These are phyloP conservation scores for Phylloboletellus chloephorus DNA, from an alignment of 1,284 basidiomycete genomes.

Conservation along the genomic window DNA sequence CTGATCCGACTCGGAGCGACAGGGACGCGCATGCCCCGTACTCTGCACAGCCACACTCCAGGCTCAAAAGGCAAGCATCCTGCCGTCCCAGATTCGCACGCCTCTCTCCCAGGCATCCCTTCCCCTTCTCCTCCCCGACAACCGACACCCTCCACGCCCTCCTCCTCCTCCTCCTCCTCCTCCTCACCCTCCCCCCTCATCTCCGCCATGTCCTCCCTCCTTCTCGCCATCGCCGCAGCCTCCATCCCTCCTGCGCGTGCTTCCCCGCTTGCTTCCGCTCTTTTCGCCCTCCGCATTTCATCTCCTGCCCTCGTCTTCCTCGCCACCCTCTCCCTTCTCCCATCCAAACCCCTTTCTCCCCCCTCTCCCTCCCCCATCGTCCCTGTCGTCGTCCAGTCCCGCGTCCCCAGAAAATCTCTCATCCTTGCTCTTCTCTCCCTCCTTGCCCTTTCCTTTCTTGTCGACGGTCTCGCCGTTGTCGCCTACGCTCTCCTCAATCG, in stretches of 20 bases:
- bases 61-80: slow-evolving; percentile 30
- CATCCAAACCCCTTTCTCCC: slow-evolving; percentile 43
- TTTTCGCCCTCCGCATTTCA: slow-evolving; percentile 55
- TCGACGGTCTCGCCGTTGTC: slow-evolving; percentile 73
- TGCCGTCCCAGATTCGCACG: slow-evolving; percentile 26
- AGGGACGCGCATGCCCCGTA: no score
- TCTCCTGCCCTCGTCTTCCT: slow-evolving; percentile 61
- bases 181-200: neutral
- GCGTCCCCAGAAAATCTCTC: slow-evolving; percentile 63
- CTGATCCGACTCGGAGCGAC: no score
- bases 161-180: slow-evolving; percentile 13
- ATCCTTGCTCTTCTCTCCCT: slow-evolving; percentile 68
- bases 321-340: slow-evolving; percentile 53
- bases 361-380: slow-evolving; percentile 60
- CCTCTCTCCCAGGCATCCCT: slow-evolving; percentile 21
- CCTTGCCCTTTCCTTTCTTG: slow-evolving; percentile 76
- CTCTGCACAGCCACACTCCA: slow-evolving; percentile 26
- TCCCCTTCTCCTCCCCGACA: slow-evolving; percentile 18
- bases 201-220: slow-evolving; percentile 10
- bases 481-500: slow-evolving; percentile 58
- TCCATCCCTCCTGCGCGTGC: slow-evolving; percentile 25
- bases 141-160: slow-evolving; percentile 12
- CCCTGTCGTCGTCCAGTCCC: slow-evolving; percentile 65
- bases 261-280: slow-evolving; percentile 34
- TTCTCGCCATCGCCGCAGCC: slow-evolving; percentile 23